phyloP scores from a whole-genome alignment of 306 rosid species.

The Glycine tomentella region DNA sequence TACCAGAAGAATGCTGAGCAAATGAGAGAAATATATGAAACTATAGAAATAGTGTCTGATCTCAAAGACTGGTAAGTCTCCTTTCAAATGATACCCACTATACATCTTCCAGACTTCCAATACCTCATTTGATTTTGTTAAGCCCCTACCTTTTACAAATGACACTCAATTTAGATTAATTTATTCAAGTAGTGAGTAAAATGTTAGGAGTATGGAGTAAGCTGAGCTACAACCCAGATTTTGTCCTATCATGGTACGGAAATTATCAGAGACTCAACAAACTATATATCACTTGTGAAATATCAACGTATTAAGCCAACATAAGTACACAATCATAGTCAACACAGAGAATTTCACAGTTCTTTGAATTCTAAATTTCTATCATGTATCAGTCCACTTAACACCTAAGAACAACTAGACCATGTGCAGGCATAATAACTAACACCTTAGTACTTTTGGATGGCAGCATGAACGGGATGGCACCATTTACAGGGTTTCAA shows the following conservation, averaged over 20 bases:
- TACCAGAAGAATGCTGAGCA: too few relatives aligned
- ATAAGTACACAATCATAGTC: constrained; percentile 12
- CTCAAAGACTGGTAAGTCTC: too few relatives aligned
- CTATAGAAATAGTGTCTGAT: too few relatives aligned
- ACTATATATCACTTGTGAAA: constrained; percentile 1
- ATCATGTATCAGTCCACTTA: background rate
- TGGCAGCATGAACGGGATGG: background rate
- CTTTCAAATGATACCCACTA: too few relatives aligned
- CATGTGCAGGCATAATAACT: background rate
- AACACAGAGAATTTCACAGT: constrained; percentile 2
- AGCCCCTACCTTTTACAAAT: background rate
- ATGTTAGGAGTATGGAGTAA: background rate
- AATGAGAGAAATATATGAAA: too few relatives aligned
- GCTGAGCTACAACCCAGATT: constrained; percentile 16
- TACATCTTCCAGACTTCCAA: too few relatives aligned
- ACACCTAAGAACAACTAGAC: too few relatives aligned
- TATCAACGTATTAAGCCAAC: constrained; percentile 17
- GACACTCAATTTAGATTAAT: background rate
- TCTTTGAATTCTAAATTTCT: background rate
- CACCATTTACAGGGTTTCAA: background rate
- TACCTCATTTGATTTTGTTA: constrained; percentile 8
- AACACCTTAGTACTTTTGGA: background rate
- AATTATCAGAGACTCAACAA: constrained; percentile 23
- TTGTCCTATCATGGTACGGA: background rate
- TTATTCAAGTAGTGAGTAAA: constrained; percentile 7